Percentiles rank a stretch among this genome's conserved stretches.
Evolutionary conservation across 2,329 filamentous ascomycete genomes (phyloP).

Genomic region (Pestalotiopsis fici): DNA sequence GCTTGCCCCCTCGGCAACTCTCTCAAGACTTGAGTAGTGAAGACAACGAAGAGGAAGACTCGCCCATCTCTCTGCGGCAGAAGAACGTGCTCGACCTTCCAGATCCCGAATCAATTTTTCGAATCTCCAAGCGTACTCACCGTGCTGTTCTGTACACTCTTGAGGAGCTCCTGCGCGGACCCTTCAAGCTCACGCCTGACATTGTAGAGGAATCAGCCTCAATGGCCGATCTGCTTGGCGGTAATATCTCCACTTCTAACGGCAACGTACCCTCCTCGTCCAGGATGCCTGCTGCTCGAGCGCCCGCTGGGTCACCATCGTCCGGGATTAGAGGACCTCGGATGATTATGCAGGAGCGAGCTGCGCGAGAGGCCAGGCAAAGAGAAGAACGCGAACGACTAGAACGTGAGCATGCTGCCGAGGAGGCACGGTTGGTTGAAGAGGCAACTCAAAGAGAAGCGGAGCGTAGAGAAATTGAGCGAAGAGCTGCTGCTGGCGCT

Average conservation of each 20-base stretch:
- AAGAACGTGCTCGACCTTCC: conserved; percentile 30
- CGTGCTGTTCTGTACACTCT: conserved; percentile 90
- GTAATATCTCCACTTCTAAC: conserved; percentile 55
- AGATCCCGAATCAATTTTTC: conserved; percentile 49
- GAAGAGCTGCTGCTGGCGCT: conserved; percentile 41
- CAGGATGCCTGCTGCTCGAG: conserved; percentile 49
- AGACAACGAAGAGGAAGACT: conserved; percentile 41
- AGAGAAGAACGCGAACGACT: conserved; percentile 57
- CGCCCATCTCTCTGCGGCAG: conserved; percentile 30
- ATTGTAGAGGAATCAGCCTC: conserved; percentile 83
- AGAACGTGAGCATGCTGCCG: conserved; percentile 59
- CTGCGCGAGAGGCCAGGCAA: conserved; percentile 72
- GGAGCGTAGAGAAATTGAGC: conserved; percentile 54
- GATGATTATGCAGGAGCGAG: conserved; percentile 88
- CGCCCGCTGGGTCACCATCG: conserved; percentile 52
- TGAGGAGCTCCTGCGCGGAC: conserved; percentile 84
- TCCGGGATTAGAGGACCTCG: conserved; percentile 79
- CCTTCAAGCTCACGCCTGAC: conserved; percentile 81
- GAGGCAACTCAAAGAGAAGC: conserved; percentile 58
- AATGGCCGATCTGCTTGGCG: conserved; percentile 79
- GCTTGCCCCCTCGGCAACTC: conserved; percentile 34
- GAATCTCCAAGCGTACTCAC: conserved; percentile 81
- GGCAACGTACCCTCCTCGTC: conserved; percentile 51
- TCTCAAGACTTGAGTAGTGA: conserved; percentile 50
- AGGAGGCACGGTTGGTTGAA: conserved; percentile 55